Evolutionary conservation across 768 basidiomycete species (phyloP).

Genomic region (Trichaptum fuscoviolaceum): DNA sequence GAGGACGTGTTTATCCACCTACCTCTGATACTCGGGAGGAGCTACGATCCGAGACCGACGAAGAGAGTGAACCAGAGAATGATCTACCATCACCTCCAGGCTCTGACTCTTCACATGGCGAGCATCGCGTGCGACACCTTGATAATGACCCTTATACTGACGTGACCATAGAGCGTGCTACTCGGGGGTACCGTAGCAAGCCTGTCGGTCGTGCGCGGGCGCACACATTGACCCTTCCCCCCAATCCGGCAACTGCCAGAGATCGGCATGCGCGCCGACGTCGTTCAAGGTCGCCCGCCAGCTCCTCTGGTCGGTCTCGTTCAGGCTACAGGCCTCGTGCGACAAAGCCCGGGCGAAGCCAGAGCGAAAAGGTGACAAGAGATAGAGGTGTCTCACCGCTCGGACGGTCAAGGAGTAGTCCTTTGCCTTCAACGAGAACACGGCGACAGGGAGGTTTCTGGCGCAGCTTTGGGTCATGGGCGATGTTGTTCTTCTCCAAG

Average conservation of each 20-base stretch:
- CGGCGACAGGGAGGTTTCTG: background rate
- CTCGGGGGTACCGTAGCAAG: background rate
- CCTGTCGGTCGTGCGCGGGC: background rate
- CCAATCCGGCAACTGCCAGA: background rate
- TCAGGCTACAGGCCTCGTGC: background rate
- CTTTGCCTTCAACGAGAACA: background rate
- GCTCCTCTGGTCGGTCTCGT: background rate
- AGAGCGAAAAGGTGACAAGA: background rate
- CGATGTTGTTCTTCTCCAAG: background rate
- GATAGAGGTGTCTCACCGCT: background rate
- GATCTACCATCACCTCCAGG: background rate
- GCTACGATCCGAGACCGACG: background rate
- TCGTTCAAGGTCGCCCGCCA: background rate
- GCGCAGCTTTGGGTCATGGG: background rate
- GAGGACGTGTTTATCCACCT: background rate
- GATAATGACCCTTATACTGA: background rate
- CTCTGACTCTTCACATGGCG: background rate
- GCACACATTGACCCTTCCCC: background rate
- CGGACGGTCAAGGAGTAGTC: background rate
- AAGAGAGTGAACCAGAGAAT: background rate
- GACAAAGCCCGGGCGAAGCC: background rate
- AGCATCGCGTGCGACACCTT: background rate
- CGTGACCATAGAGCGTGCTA: conserved; percentile 1
- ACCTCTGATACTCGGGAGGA: background rate
- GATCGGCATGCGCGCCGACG: background rate